Conservation (phyloP, 208 protist genomes). For the Naegleria fowleri region DNA sequence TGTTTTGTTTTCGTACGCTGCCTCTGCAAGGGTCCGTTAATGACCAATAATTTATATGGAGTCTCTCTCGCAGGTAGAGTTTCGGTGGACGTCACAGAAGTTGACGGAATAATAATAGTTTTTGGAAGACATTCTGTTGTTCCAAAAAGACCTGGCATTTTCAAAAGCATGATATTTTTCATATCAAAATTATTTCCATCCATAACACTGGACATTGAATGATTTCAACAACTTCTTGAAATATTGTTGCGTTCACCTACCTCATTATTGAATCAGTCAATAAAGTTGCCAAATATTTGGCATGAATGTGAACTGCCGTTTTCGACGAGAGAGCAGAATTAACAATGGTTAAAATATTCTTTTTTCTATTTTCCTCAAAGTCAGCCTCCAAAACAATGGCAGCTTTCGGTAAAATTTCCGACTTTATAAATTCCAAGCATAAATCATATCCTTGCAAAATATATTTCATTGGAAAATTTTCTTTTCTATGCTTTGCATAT, state of each 20-base stretch:
- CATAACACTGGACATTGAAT: background rate
- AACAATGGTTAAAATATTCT: background rate
- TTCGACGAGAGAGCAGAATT: background rate
- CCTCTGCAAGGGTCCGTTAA: background rate
- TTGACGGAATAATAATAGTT: background rate
- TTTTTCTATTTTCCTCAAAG: background rate
- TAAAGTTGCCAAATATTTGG: background rate
- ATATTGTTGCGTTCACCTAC: background rate
- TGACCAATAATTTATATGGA: background rate
- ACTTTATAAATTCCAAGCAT: background rate
- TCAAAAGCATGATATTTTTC: background rate
- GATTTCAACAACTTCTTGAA: background rate
- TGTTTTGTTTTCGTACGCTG: constrained; percentile 17
- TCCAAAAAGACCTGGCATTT: background rate
- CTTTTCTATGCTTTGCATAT: background rate
- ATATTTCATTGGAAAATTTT: background rate
- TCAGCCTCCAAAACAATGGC: background rate
- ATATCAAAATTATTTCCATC: background rate
- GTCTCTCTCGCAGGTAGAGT: background rate
- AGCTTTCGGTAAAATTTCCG: background rate
- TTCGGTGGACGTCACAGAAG: background rate
- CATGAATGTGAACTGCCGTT: background rate
- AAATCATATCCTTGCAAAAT: background rate
- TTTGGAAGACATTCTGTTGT: background rate
- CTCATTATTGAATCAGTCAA: background rate